Base-by-base conservation (phyloP, 306 rosid genomes). In the Dryas drummondii region DNA sequence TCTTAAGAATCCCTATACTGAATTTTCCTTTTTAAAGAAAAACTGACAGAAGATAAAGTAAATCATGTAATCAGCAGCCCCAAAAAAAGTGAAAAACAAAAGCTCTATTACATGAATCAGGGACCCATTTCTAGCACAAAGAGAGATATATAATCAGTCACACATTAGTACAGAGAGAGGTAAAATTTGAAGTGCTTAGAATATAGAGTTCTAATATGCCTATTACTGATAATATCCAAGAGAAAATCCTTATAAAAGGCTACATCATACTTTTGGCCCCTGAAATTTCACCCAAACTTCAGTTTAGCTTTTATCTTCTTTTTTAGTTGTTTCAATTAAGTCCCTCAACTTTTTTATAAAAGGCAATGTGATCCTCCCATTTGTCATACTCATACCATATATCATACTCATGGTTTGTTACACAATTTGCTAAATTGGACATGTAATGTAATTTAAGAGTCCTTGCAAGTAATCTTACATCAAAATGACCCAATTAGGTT, bases 101-200 rank as follows among this genome's bases (percentile, higher is more conserved):
- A 50, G 6, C 15, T 9, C 54, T 50, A 50, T 12, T 50, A 12
- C 12, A 50, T 50, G 54, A 50, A 50, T 50, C 54, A 46, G 14
- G 6, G 15, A 50, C 54, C 6, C 12, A 50, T 50, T 50, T 11
- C 54, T 12, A 50, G 15, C 54, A 9, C 13, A 8, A 50, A 12
- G 15, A 5, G 16, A 50, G 54, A 50, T 0, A 50, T 5, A 50
- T 50, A 46, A 1, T 5, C 60, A 47, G 42, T 56, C 14, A 72
- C 42, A 64, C 6, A 46, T 46, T 65, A 65, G 17, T 53, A 80
- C 71, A 61, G 37, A 51, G 64, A 57, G 16, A 71, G 13, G 57
- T 9, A 57, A 62, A 72, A 67, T 9, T 5, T 66, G 40, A 56
- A 41, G 37, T 50, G 41, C n/a, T 53, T n/a, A 56, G 66, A 72